A percentile compares a stretch with the other conserved stretches of the same genome.
phyloP scores from a whole-genome alignment of 768 basidiomycete species.

The Suillus paluster region DNA sequence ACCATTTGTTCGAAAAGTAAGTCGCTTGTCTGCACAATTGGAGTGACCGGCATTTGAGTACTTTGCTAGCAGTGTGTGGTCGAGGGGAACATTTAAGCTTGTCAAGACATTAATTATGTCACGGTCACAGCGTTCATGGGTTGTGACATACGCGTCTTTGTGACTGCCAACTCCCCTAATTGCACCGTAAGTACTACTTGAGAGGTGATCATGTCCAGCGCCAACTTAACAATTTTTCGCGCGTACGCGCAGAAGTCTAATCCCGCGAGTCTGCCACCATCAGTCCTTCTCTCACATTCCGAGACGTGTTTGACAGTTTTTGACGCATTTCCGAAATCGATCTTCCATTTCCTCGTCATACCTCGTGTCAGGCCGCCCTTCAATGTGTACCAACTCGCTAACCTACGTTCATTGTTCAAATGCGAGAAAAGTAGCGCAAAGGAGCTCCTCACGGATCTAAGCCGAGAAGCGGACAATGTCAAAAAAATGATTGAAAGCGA shows the following conservation, averaged over 20 bases:
- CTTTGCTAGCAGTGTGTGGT: neutral
- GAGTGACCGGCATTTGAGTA: neutral
- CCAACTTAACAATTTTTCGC: slow-evolving; percentile 59
- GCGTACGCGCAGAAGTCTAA: slow-evolving; percentile 58
- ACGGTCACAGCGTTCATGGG: neutral
- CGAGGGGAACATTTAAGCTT: neutral
- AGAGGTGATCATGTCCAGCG: slow-evolving; percentile 11
- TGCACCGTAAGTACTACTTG: neutral
- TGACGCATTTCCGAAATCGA: slow-evolving; percentile 81
- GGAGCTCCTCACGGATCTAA: slow-evolving; percentile 54
- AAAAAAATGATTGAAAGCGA: slow-evolving; percentile 73
- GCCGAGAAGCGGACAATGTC: slow-evolving; percentile 58
- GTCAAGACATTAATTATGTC: neutral
- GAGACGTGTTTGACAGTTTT: slow-evolving; percentile 64
- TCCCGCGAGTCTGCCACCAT: slow-evolving; percentile 58
- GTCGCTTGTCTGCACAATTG: neutral
- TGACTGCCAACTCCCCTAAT: neutral
- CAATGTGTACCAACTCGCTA: slow-evolving; percentile 47
- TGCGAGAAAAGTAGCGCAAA: slow-evolving; percentile 59
- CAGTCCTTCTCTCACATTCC: slow-evolving; percentile 62
- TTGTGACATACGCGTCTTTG: neutral
- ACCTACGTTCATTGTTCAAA: slow-evolving; percentile 59
- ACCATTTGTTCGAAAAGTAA: neutral
- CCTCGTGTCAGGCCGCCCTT: slow-evolving; percentile 52
- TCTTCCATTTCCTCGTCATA: slow-evolving; percentile 88